A percentile compares a stretch with the other conserved stretches of the same genome.
Evolutionary conservation across 257 asterid species (phyloP).

Genomic region (Solanum ahanhuiri): DNA sequence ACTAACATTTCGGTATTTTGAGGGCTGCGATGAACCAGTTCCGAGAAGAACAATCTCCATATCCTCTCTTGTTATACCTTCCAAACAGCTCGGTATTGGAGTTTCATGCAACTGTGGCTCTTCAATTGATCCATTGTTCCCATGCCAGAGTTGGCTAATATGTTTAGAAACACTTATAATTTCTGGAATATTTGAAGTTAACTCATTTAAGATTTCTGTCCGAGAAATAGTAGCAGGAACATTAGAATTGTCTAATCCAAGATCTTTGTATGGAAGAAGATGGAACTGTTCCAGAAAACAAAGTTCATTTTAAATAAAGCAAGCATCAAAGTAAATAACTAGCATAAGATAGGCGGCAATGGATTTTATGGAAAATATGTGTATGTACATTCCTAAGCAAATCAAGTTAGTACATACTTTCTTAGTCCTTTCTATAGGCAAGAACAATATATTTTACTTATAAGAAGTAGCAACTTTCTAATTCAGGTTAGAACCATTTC

Average conservation of each 20-base stretch:
- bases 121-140: conserved; percentile 8
- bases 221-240: conserved; percentile 41
- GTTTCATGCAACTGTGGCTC: conserved; percentile 51
- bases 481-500: neutral
- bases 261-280: conserved; percentile 68
- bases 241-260: conserved; percentile 63
- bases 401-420: neutral
- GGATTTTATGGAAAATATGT: neutral
- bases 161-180: neutral
- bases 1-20: conserved; percentile 86
- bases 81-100: conserved; percentile 59
- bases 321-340: neutral
- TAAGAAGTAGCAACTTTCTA: neutral
- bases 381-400: neutral
- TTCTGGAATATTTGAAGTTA: neutral
- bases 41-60: conserved; percentile 89
- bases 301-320: neutral
- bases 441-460: neutral
- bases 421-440: neutral
- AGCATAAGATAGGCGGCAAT: neutral
- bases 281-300: conserved; percentile 35
- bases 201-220: conserved; percentile 20
- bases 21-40: conserved; percentile 95
- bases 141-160: conserved; percentile 39
- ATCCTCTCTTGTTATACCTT: conserved; percentile 59